Conservation (phyloP, 305 asterid genomes). For the Solanum hybrid region DNA sequence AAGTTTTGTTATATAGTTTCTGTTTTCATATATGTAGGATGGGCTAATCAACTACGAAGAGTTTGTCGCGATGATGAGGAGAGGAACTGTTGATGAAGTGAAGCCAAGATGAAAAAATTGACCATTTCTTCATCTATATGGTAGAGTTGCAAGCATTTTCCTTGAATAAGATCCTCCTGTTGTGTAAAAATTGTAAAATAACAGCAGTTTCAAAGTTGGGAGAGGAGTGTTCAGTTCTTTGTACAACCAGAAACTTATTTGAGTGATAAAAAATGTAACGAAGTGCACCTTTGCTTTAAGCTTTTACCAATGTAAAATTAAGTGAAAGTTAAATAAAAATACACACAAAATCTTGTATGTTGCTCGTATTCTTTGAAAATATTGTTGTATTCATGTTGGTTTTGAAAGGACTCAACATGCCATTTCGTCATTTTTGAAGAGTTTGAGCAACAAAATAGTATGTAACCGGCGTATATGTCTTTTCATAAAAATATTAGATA, state of each 20-base stretch:
- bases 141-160: not conserved
- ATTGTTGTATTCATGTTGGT: not conserved
- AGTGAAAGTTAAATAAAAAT: not conserved
- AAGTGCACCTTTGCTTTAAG: not conserved
- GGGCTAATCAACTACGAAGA: slow-evolving; percentile 75
- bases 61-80: slow-evolving; percentile 75
- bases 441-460: not conserved
- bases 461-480: rapidly evolving
- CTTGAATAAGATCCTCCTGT: not conserved
- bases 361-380: not conserved
- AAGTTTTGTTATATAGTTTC: not conserved
- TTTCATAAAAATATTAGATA: no score
- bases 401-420: not conserved
- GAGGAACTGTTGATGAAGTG: slow-evolving; percentile 37
- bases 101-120: not conserved
- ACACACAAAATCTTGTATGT: not conserved
- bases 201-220: not conserved
- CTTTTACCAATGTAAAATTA: not conserved
- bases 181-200: not conserved
- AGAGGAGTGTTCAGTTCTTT: not conserved
- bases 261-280: not conserved
- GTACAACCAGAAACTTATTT: not conserved
- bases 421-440: not conserved
- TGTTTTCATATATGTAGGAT: slow-evolving; percentile 34
- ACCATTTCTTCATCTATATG: not conserved